These are phyloP conservation scores for Symbiodinium pilosum DNA, from an alignment of 73 alveolate genomes.

Conservation along the genomic window DNA sequence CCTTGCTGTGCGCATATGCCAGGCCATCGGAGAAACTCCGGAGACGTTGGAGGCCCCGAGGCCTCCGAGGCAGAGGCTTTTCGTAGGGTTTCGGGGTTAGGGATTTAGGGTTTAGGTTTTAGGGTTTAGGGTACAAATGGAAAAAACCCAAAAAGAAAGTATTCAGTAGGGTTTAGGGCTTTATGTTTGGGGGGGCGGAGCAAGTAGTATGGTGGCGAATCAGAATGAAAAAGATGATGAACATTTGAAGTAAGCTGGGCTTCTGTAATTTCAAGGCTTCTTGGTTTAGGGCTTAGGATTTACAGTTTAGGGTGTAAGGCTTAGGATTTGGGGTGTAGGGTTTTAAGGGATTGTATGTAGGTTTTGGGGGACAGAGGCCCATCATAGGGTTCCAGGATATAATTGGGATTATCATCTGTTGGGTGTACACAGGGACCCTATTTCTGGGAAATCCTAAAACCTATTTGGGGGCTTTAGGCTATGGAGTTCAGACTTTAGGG, in stretches of 20 bases:
- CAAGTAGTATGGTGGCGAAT: background rate
- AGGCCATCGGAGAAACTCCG: slow-evolving; percentile 67
- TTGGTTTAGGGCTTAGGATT: background rate
- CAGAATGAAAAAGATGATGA: background rate
- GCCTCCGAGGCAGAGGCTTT: background rate
- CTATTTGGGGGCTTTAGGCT: too few relatives aligned
- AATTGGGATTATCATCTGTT: too few relatives aligned
- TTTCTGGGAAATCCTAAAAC: too few relatives aligned
- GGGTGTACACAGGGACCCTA: too few relatives aligned
- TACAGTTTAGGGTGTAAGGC: background rate
- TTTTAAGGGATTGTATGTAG: too few relatives aligned
- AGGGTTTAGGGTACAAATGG: too few relatives aligned
- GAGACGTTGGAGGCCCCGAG: slow-evolving; percentile 50
- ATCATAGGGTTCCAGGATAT: too few relatives aligned
- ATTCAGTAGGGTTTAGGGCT: background rate
- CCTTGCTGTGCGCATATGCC: slow-evolving; percentile 74
- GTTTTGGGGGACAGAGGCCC: too few relatives aligned
- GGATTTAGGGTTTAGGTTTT: background rate
- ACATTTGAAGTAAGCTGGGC: background rate
- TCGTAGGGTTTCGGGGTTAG: too few relatives aligned
- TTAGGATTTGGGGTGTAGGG: too few relatives aligned
- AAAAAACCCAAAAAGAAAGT: background rate
- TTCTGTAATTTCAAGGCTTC: too few relatives aligned
- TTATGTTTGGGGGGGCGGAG: background rate
- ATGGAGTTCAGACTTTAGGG: too few relatives aligned